phyloP scores from a whole-genome alignment of 805 yeast species.

The Debaryomyces castellii region DNA sequence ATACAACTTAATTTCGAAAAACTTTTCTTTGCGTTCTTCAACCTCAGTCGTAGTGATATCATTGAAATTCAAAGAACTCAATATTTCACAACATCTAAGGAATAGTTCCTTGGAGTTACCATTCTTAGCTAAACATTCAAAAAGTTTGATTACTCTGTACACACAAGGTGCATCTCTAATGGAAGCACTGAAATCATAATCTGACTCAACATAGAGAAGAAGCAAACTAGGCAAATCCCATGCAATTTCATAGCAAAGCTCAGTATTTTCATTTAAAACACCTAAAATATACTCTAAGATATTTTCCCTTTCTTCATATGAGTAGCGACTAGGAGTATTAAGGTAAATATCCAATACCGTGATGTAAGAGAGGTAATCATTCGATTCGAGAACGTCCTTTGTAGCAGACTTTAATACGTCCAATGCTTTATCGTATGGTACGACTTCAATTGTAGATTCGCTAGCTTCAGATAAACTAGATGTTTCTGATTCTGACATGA shows the following conservation, averaged over 20 bases:
- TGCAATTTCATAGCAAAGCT: slow-evolving; percentile 66
- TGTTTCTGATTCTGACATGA: slow-evolving; percentile 19
- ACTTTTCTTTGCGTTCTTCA: slow-evolving; percentile 16
- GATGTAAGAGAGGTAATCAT: slow-evolving; percentile 70
- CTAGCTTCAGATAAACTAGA: slow-evolving; percentile 11
- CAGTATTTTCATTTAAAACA: slow-evolving; percentile 44
- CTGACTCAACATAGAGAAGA: slow-evolving; percentile 50
- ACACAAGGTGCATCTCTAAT: slow-evolving; percentile 42
- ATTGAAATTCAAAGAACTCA: slow-evolving; percentile 37
- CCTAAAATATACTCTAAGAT: slow-evolving; percentile 48
- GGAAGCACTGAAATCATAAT: slow-evolving; percentile 19
- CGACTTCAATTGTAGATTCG: slow-evolving; percentile 21
- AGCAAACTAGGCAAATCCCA: slow-evolving; percentile 88
- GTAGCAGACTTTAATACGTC: slow-evolving; percentile 30
- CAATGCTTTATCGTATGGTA: slow-evolving; percentile 25
- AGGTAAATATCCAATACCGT: slow-evolving; percentile 67
- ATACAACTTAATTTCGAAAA: slow-evolving; percentile 61
- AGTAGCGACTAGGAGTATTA: slow-evolving; percentile 44
- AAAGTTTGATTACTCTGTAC: slow-evolving; percentile 44
- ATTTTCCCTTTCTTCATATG: slow-evolving; percentile 47
- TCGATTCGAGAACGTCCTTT: slow-evolving; percentile 39
- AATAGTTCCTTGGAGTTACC: slow-evolving; percentile 85
- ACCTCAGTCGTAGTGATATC: slow-evolving; percentile 12
- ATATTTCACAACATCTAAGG: slow-evolving; percentile 65
- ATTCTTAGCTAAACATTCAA: slow-evolving; percentile 59